Evolutionary conservation across 2,329 filamentous ascomycete species (phyloP).

Genomic region (Tricladium varicosporioides): DNA sequence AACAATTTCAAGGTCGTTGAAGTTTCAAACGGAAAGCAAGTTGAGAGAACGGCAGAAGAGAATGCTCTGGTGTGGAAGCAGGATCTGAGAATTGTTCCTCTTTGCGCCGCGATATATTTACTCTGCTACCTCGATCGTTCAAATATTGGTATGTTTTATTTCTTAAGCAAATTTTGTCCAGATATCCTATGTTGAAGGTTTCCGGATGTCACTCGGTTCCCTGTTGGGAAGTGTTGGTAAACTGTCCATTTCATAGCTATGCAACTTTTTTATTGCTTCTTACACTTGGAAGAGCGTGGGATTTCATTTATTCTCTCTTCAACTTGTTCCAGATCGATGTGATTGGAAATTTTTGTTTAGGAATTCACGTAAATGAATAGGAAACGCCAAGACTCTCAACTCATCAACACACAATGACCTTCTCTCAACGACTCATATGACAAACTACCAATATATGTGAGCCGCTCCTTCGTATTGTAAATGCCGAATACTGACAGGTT

Average conservation of each 20-base stretch:
- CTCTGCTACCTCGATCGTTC: slow-evolving; percentile 66
- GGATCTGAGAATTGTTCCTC: slow-evolving; percentile 61
- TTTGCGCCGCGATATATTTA: slow-evolving; percentile 63
- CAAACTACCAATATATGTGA: slow-evolving; percentile 56
- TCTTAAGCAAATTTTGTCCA: too few species aligned
- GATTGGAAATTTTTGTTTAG: too few species aligned
- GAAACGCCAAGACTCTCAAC: slow-evolving; percentile 66
- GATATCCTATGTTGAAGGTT: too few species aligned
- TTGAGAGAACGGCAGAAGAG: background rate
- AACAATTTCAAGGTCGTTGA: too few species aligned
- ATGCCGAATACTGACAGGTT: background rate
- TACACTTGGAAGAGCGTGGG: too few species aligned
- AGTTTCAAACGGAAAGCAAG: background rate
- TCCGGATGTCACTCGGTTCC: too few species aligned
- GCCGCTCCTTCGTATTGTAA: slow-evolving; percentile 7
- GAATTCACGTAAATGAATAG: slow-evolving; percentile 14
- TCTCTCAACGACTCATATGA: slow-evolving; percentile 60
- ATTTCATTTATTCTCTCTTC: too few species aligned
- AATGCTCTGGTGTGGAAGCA: slow-evolving; percentile 53
- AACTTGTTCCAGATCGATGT: too few species aligned
- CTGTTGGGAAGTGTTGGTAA: too few species aligned
- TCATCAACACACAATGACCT: slow-evolving; percentile 58
- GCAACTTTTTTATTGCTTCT: too few species aligned
- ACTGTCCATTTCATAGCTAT: too few species aligned
- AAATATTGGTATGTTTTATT: slow-evolving; percentile 55